phyloP scores from a whole-genome alignment of 495 filamentous ascomycete genomes.

The Chaetomidium leptoderma region DNA sequence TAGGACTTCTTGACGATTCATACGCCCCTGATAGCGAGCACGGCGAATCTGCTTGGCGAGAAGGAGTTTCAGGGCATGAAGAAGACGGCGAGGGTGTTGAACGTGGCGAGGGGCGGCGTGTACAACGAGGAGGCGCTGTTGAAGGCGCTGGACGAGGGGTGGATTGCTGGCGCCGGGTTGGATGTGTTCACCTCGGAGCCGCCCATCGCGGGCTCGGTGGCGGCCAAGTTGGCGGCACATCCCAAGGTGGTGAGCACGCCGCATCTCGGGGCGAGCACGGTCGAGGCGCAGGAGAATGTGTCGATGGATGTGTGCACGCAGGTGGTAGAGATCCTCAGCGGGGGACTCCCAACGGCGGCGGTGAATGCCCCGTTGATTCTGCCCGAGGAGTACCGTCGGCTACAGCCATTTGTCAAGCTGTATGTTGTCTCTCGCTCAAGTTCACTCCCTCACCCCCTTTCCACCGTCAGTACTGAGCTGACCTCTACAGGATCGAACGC shows the following conservation, averaged over 20 bases:
- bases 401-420: conserved; percentile 65
- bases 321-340: conserved; percentile 61
- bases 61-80: conserved; percentile 65
- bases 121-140: conserved; percentile 68
- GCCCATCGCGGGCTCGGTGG: conserved; percentile 41
- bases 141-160: conserved; percentile 59
- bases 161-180: conserved; percentile 65
- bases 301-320: conserved; percentile 69
- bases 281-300: conserved; percentile 76
- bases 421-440: conserved; percentile 18
- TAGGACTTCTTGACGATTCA: conserved; percentile 69
- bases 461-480: not conserved
- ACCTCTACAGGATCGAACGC: conserved; percentile 49
- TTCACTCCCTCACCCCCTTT: not conserved
- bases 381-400: conserved; percentile 63
- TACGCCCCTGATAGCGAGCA: conserved; percentile 67
- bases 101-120: conserved; percentile 70
- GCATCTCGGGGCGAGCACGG: conserved; percentile 66
- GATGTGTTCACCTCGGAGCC: conserved; percentile 75
- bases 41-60: conserved; percentile 59
- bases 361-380: conserved; percentile 71
- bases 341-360: conserved; percentile 61
- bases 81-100: conserved; percentile 57
- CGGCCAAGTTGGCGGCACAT: conserved; percentile 54
- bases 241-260: conserved; percentile 64